phyloP scores from a whole-genome alignment of 2,329 filamentous ascomycete species.

The Claviceps citrina region DNA sequence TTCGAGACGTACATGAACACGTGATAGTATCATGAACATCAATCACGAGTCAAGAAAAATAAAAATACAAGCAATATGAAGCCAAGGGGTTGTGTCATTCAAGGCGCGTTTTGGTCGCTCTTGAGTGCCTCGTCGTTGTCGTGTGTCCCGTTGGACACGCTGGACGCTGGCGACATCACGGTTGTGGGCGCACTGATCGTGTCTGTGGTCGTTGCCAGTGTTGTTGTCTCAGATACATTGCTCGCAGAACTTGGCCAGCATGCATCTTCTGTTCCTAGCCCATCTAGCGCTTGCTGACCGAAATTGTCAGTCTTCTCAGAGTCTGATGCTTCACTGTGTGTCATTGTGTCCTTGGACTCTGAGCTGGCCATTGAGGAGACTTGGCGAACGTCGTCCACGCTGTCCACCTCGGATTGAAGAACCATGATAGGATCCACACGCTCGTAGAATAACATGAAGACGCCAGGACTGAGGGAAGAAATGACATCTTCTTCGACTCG shows the following conservation, averaged over 20 bases:
- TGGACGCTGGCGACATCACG: slow-evolving; percentile 1
- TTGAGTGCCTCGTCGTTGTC: slow-evolving; percentile 1
- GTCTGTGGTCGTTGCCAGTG: slow-evolving; percentile 1
- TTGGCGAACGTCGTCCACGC: slow-evolving; percentile 10
- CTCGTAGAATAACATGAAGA: slow-evolving; percentile 98
- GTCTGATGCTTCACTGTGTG: neutral
- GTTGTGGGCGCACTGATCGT: neutral
- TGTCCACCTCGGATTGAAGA: slow-evolving; percentile 18
- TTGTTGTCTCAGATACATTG: slow-evolving; percentile 2
- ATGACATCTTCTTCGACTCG: slow-evolving; percentile 59
- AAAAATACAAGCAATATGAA: no score
- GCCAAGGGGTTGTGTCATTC: no score
- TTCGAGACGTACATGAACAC: neutral
- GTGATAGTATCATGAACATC: neutral
- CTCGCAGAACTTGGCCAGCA: slow-evolving; percentile 1
- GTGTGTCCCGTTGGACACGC: slow-evolving; percentile 2
- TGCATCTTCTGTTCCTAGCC: neutral
- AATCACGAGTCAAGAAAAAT: no score
- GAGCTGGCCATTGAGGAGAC: neutral
- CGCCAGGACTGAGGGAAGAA: slow-evolving; percentile 54
- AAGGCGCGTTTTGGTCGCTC: neutral
- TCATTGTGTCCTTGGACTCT: neutral
- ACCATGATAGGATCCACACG: slow-evolving; percentile 41
- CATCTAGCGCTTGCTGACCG: neutral
- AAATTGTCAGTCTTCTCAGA: neutral